These are phyloP conservation scores for Magnusiomyces clavatus DNA, from an alignment of 1,139 yeast species.

Conservation along the genomic window DNA sequence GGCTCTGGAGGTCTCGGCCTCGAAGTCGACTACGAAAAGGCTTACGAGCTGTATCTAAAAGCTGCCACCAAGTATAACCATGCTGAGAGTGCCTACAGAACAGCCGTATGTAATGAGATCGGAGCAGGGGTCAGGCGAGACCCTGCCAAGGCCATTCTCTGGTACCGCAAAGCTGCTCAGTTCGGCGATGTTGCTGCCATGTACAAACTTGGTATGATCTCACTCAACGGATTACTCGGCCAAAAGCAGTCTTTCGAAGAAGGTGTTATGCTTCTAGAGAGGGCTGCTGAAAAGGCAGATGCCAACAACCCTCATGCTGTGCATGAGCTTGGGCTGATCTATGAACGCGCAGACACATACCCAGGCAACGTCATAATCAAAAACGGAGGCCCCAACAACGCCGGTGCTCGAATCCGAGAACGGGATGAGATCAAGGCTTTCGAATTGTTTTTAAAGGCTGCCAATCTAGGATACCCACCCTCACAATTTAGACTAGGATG, in stretches of 20 bases:
- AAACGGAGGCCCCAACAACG: constrained; percentile 25
- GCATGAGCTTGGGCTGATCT: constrained; percentile 61
- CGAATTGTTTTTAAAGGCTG: constrained; percentile 66
- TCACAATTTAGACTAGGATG: constrained; percentile 84
- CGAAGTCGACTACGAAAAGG: constrained; percentile 49
- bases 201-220: constrained; percentile 62
- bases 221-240: constrained; percentile 44
- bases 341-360: constrained; percentile 54
- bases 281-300: constrained; percentile 44
- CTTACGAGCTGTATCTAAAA: constrained; percentile 48
- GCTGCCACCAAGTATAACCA: constrained; percentile 48
- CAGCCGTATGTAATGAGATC: constrained; percentile 60
- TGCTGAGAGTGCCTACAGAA: constrained; percentile 53
- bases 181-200: constrained; percentile 51
- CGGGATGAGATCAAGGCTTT: constrained; percentile 54
- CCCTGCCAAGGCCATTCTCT: constrained; percentile 40
- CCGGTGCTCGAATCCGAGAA: constrained; percentile 19
- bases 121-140: constrained; percentile 43
- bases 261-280: constrained; percentile 49
- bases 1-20: constrained; percentile 49
- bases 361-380: constrained; percentile 31
- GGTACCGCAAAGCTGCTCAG: constrained; percentile 51
- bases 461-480: constrained; percentile 65
- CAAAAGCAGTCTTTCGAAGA: constrained; percentile 39
- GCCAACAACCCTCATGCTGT: constrained; percentile 45